phyloP scores from a whole-genome alignment of 441 rosid species.

The Rhodomyrtus psidioides region DNA sequence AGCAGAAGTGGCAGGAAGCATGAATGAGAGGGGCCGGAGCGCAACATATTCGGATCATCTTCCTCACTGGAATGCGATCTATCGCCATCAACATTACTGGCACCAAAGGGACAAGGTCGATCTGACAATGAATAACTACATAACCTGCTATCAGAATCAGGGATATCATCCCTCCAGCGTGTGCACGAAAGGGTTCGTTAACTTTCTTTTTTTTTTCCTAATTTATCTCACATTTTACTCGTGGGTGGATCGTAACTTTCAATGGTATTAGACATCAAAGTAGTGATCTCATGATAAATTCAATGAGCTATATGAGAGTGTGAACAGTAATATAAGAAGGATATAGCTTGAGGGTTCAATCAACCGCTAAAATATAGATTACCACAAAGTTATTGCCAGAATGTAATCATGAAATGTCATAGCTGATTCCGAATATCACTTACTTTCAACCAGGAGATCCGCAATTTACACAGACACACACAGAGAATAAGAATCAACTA shows the following conservation, averaged over 20 bases:
- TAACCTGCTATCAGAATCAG: background rate
- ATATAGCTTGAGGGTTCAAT: background rate
- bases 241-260: background rate
- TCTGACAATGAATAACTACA: background rate
- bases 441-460: background rate
- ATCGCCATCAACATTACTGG: background rate
- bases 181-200: slow-evolving; percentile 6
- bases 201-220: background rate
- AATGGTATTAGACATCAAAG: background rate
- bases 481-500: background rate
- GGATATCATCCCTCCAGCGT: background rate
- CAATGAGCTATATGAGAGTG: background rate
- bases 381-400: background rate
- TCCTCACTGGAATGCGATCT: background rate
- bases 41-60: background rate
- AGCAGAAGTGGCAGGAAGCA: slow-evolving; percentile 17
- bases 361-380: background rate
- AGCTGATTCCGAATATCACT: background rate
- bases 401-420: background rate
- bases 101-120: background rate
- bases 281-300: background rate
- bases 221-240: background rate
- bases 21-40: background rate
- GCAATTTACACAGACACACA: background rate
- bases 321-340: background rate